Percentiles rank a stretch among this genome's conserved stretches.
These are phyloP conservation scores for Fragaria ananassa DNA, from an alignment of 306 rosid species.

Conservation along the genomic window DNA sequence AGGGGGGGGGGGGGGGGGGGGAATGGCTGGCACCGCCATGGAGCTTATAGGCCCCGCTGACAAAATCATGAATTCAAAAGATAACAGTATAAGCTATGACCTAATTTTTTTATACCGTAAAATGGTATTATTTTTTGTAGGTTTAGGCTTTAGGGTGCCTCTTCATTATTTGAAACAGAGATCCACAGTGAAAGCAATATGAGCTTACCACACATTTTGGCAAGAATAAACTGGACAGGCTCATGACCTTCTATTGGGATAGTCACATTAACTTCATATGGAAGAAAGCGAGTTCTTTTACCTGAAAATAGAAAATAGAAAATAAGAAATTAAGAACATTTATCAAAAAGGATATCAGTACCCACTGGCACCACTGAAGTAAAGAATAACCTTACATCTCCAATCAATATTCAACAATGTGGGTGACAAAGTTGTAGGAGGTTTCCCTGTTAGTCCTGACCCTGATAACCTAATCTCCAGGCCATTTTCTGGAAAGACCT, in stretches of 20 bases:
- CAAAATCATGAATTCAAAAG: neutral
- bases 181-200: slow-evolving; percentile 3
- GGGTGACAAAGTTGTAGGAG: slow-evolving; percentile 93
- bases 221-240: slow-evolving; percentile 65
- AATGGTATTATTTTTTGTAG: neutral
- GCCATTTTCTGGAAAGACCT: slow-evolving; percentile 73
- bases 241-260: slow-evolving; percentile 82
- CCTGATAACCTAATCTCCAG: slow-evolving; percentile 66
- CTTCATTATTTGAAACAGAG: neutral
- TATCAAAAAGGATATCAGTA: neutral
- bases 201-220: slow-evolving; percentile 81
- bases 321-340: neutral
- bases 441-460: slow-evolving; percentile 65
- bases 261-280: slow-evolving; percentile 71
- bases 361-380: neutral
- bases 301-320: slow-evolving; percentile 49
- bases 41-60: neutral
- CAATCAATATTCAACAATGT: slow-evolving; percentile 69
- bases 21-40: neutral
- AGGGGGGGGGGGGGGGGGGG: no score
- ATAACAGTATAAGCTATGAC: neutral
- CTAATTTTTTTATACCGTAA: neutral
- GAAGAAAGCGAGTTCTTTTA: slow-evolving; percentile 37
- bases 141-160: neutral
- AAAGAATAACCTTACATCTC: slow-evolving; percentile 71